These are phyloP conservation scores for Xylariaceae sp. DNA, from an alignment of 2,329 filamentous ascomycete species.

Conservation along the genomic window DNA sequence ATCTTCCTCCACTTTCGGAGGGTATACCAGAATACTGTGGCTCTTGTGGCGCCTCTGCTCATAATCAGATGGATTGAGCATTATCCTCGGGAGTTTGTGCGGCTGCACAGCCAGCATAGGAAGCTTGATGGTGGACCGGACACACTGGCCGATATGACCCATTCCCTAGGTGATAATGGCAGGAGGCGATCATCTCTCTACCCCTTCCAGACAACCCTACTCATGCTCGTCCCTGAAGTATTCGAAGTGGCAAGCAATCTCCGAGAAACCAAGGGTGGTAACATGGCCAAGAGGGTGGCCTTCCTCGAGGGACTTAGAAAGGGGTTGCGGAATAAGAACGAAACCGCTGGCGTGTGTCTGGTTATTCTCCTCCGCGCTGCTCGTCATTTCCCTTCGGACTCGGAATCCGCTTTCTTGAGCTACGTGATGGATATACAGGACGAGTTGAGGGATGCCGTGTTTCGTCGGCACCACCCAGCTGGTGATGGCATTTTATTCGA, in stretches of 20 bases:
- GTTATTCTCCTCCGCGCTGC: conserved; percentile 68
- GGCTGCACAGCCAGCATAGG: conserved; percentile 65
- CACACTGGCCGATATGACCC: conserved; percentile 73
- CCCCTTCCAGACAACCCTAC: conserved; percentile 67
- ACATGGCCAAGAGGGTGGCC: conserved; percentile 69
- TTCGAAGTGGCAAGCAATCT: conserved; percentile 74
- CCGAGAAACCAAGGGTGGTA: conserved; percentile 66
- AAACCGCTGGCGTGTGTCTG: conserved; percentile 71
- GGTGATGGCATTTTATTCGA: conserved; percentile 62
- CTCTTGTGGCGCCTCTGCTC: conserved; percentile 66
- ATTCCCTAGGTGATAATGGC: conserved; percentile 64
- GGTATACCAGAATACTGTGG: conserved; percentile 68
- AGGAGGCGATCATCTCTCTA: conserved; percentile 63
- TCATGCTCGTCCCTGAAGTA: conserved; percentile 71
- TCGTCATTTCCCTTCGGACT: conserved; percentile 68
- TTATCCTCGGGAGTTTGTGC: conserved; percentile 69
- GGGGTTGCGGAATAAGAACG: conserved; percentile 67
- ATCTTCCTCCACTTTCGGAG: conserved; percentile 72
- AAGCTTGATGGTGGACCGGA: conserved; percentile 71
- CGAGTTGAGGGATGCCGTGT: conserved; percentile 70
- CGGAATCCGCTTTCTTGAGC: conserved; percentile 68
- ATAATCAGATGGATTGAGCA: conserved; percentile 72
- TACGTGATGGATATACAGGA: conserved; percentile 75
- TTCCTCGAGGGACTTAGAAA: conserved; percentile 71
- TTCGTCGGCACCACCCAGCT: conserved; percentile 57